phyloP scores from a whole-genome alignment of 31 red algal genomes.

The Bonnemaisonia californica region DNA sequence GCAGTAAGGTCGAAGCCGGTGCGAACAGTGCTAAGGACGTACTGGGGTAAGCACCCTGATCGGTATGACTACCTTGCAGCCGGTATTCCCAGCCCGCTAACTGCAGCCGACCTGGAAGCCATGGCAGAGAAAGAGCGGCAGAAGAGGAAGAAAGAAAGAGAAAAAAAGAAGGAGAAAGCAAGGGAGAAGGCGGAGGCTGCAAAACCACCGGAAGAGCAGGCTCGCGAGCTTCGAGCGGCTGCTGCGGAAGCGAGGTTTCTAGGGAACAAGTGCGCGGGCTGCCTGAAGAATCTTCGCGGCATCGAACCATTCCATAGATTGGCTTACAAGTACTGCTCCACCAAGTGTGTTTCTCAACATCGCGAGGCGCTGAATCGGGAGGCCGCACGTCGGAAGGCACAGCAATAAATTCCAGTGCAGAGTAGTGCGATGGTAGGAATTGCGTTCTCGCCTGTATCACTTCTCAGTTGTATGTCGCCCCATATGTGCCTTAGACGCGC shows the following conservation, averaged over 20 bases:
- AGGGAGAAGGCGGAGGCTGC: slow-evolving; percentile 21
- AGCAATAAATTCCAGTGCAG: too few relatives aligned
- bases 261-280: slow-evolving; percentile 6
- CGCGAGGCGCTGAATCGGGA: neutral
- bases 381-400: too few relatives aligned
- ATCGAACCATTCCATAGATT: neutral
- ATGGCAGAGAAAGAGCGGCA: slow-evolving; percentile 41
- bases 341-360: slow-evolving; percentile 7
- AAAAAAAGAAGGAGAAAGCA: slow-evolving; percentile 39
- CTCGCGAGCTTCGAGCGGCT: slow-evolving; percentile 47
- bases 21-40: slow-evolving; percentile 24
- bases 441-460: too few relatives aligned
- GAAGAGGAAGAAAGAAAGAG: slow-evolving; percentile 13
- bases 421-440: too few relatives aligned
- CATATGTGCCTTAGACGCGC: too few relatives aligned
- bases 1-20: slow-evolving; percentile 31
- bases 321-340: slow-evolving; percentile 36
- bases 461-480: too few relatives aligned
- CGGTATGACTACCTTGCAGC: slow-evolving; percentile 36
- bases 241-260: slow-evolving; percentile 38
- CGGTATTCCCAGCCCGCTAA: slow-evolving; percentile 34
- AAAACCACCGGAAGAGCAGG: slow-evolving; percentile 15
- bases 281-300: slow-evolving; percentile 11
- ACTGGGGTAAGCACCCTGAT: slow-evolving; percentile 21
- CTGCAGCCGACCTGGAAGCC: slow-evolving; percentile 26